A percentile compares a stretch with the other conserved stretches of the same genome.
These are phyloP conservation scores for Colletotrichum euphorbiae DNA, from an alignment of 2,329 filamentous ascomycete species.

Conservation along the genomic window DNA sequence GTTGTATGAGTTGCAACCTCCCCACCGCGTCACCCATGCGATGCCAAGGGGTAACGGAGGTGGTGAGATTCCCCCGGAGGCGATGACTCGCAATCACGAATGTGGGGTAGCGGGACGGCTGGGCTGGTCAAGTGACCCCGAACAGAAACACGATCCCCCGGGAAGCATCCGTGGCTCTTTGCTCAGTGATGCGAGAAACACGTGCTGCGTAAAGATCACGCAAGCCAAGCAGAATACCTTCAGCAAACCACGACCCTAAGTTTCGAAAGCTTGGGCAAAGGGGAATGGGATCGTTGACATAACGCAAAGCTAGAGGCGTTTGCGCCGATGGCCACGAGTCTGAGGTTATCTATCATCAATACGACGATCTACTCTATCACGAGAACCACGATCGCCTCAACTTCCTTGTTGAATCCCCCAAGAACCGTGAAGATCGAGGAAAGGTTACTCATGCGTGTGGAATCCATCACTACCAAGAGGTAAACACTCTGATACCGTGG, in stretches of 20 bases:
- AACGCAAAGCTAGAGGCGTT: neutral
- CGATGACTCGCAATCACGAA: constrained; percentile 26
- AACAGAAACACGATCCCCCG: constrained; percentile 18
- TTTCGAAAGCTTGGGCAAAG: neutral
- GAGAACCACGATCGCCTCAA: constrained; percentile 1
- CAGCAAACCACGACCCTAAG: neutral
- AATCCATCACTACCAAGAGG: constrained; percentile 7
- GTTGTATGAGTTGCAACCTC: neutral
- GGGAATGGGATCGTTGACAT: neutral
- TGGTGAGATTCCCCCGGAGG: neutral
- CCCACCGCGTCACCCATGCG: neutral
- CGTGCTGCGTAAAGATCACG: neutral
- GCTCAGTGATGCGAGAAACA: constrained; percentile 7
- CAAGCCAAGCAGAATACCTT: constrained; percentile 5
- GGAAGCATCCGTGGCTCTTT: neutral
- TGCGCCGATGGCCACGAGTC: neutral
- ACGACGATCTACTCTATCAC: constrained; percentile 10
- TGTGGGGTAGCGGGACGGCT: constrained; percentile 16
- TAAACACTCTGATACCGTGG: neutral
- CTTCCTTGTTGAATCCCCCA: neutral
- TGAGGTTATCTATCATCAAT: constrained; percentile 21
- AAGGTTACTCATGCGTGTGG: constrained; percentile 1
- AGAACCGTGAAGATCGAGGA: neutral
- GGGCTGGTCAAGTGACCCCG: constrained; percentile 26
- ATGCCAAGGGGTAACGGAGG: neutral